Conservation (phyloP, 2,329 filamentous ascomycete genomes). For the Nemania diffusa region DNA sequence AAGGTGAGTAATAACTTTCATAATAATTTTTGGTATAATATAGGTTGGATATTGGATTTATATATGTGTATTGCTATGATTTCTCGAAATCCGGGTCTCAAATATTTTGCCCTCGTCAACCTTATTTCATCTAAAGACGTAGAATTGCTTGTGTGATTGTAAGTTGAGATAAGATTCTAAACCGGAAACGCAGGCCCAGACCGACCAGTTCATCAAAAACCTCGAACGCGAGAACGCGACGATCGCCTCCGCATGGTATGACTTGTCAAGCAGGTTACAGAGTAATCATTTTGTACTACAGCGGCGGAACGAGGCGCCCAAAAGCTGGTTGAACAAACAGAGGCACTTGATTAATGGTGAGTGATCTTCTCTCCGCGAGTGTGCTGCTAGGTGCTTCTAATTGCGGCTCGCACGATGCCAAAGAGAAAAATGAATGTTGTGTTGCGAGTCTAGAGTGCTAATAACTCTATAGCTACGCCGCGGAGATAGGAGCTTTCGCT, state of each 20-base stretch:
- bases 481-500: conserved; percentile 47
- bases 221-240: conserved; percentile 81
- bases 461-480: conserved; percentile 46
- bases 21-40: conserved; percentile 9
- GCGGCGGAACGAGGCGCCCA: conserved; percentile 76
- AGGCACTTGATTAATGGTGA: conserved; percentile 73
- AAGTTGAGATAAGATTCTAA: conserved; percentile 26
- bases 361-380: conserved; percentile 33
- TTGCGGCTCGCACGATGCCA: not conserved
- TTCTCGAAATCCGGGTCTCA: not conserved
- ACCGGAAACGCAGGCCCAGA: conserved; percentile 54
- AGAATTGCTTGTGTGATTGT: conserved; percentile 1
- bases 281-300: conserved; percentile 85
- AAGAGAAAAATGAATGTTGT: not conserved
- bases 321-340: conserved; percentile 88
- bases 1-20: conserved; percentile 58
- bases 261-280: conserved; percentile 80
- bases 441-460: not conserved
- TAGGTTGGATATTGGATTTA: not conserved
- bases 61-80: not conserved
- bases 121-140: not conserved
- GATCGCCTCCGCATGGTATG: conserved; percentile 87
- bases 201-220: conserved; percentile 70
- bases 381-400: not conserved
- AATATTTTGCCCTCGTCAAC: not conserved